Percentiles rank a stretch among this genome's conserved stretches.
These are phyloP conservation scores for Zygosaccharomyces rouxii DNA, from an alignment of 805 yeast genomes.

Conservation along the genomic window DNA sequence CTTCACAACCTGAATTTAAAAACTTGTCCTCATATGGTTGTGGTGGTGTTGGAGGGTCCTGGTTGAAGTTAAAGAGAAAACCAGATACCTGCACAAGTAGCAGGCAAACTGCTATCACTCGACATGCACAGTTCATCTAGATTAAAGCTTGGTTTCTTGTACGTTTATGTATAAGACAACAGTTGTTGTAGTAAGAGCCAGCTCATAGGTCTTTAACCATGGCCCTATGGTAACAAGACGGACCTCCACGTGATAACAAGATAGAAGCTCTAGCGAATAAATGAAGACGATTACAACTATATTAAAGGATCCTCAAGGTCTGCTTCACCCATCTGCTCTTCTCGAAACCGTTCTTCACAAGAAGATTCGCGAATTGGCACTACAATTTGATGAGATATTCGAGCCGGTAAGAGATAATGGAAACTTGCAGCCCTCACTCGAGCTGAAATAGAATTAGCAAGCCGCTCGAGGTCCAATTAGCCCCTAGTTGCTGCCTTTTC, in stretches of 20 bases:
- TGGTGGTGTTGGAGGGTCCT: conserved; percentile 35
- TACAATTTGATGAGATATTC: no score
- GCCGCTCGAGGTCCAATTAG: no score
- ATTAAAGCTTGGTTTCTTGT: neutral
- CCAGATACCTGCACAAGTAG: conserved; percentile 3
- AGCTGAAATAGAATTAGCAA: no score
- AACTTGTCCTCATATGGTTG: conserved; percentile 36
- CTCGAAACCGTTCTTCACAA: no score
- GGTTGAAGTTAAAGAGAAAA: conserved; percentile 41
- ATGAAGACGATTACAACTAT: neutral
- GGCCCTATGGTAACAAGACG: neutral
- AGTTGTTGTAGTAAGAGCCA: neutral
- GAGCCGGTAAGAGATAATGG: no score
- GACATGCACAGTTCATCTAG: neutral
- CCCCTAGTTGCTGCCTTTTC: no score
- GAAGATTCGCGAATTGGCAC: no score
- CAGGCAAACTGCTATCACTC: neutral
- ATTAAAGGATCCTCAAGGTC: neutral
- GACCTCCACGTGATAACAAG: neutral
- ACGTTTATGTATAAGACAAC: neutral
- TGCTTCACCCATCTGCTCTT: no score
- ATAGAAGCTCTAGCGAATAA: neutral
- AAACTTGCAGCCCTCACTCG: no score
- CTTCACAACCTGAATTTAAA: conserved; percentile 47
- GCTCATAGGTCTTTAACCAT: neutral